phyloP scores from a whole-genome alignment of 495 filamentous ascomycete genomes.

The Hypoxylon fragiforme region DNA sequence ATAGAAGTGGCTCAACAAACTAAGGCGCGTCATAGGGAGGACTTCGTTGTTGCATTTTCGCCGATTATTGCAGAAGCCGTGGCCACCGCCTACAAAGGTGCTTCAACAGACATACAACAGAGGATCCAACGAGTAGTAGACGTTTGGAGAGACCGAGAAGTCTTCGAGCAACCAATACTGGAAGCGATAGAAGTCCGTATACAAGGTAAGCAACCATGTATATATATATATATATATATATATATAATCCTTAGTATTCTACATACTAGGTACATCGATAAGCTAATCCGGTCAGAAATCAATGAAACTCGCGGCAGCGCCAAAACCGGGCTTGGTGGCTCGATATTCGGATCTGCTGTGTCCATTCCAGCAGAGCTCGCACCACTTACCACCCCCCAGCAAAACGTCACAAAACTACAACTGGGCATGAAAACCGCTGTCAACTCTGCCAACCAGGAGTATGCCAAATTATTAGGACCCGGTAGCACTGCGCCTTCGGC shows the following conservation, averaged over 20 bases:
- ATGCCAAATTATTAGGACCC: slow-evolving; percentile 76
- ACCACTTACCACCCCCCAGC: slow-evolving; percentile 71
- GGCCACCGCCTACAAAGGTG: slow-evolving; percentile 81
- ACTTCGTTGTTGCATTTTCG: slow-evolving; percentile 88
- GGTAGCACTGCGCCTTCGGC: slow-evolving; percentile 66
- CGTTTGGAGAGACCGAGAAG: slow-evolving; percentile 83
- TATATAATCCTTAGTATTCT: background rate
- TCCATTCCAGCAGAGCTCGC: slow-evolving; percentile 74
- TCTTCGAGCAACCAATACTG: slow-evolving; percentile 82
- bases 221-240: too few species aligned
- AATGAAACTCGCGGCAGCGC: slow-evolving; percentile 72
- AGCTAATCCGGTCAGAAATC: slow-evolving; percentile 59
- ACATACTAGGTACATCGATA: background rate
- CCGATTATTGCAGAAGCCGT: slow-evolving; percentile 88
- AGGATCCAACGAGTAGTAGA: slow-evolving; percentile 89
- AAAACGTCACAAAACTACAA: slow-evolving; percentile 69
- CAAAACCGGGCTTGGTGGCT: slow-evolving; percentile 65
- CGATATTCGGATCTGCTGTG: slow-evolving; percentile 68
- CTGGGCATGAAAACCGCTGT: slow-evolving; percentile 62
- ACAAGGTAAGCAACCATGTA: slow-evolving; percentile 71
- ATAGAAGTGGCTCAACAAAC: slow-evolving; percentile 94
- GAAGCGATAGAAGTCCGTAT: slow-evolving; percentile 76
- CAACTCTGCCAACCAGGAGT: slow-evolving; percentile 74
- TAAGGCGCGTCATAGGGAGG: slow-evolving; percentile 83
- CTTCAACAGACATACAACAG: slow-evolving; percentile 77